Evolutionary conservation across 2,329 filamentous ascomycete genomes (phyloP).

Genomic region (Xylariaceae sp.): DNA sequence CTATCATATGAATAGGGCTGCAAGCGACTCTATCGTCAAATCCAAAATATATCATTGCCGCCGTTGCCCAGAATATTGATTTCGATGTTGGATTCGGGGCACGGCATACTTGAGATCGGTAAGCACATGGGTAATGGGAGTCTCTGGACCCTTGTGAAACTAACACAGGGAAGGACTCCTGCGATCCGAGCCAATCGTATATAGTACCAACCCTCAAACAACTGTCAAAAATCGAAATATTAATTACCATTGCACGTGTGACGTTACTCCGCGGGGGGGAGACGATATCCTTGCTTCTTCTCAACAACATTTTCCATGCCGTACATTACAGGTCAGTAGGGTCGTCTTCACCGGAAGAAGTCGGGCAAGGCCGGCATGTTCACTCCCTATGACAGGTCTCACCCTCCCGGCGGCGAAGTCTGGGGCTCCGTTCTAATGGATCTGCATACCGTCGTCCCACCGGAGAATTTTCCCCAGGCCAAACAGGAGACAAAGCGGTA

Average conservation of each 20-base stretch:
- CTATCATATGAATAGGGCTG: neutral
- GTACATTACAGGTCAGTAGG: neutral
- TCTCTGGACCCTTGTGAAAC: neutral
- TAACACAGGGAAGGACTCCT: neutral
- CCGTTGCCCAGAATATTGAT: neutral
- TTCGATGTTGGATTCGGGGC: neutral
- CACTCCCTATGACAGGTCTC: neutral
- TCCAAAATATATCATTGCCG: conserved; percentile 1
- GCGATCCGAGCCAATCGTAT: neutral
- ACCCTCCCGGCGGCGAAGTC: neutral
- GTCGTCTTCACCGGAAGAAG: neutral
- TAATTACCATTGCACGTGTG: conserved; percentile 3
- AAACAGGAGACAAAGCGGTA: neutral
- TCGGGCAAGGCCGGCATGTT: neutral
- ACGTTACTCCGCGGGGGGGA: neutral
- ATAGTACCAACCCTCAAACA: neutral
- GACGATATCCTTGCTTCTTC: neutral
- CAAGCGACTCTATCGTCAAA: neutral
- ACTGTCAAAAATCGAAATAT: neutral
- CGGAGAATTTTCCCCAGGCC: neutral
- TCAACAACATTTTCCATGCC: neutral
- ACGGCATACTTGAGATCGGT: neutral
- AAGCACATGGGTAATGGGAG: neutral
- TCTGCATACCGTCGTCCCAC: neutral
- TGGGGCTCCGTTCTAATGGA: neutral